Evolutionary conservation across 441 rosid species (phyloP).

Genomic region (Jatropha multifida): DNA sequence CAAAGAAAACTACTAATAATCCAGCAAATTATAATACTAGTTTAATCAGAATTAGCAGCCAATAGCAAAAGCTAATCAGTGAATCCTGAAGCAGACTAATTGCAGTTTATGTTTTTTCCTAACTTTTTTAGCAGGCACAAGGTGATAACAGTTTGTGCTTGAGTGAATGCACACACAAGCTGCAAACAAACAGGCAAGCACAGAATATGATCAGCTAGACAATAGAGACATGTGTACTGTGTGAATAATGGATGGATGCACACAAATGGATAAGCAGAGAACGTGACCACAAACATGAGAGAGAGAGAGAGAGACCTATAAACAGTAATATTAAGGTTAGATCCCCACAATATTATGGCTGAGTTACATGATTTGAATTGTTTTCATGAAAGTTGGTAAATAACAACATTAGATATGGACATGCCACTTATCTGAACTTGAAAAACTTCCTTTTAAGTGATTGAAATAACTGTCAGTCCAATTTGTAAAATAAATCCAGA

Average conservation of each 20-base stretch:
- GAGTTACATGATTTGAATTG: not conserved
- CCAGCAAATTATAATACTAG: not conserved
- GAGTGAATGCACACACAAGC: not conserved
- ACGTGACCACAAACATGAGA: too few species aligned
- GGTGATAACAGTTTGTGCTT: too few species aligned
- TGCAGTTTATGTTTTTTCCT: not conserved
- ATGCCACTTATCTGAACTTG: not conserved
- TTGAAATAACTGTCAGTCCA: not conserved
- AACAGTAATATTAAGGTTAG: too few species aligned
- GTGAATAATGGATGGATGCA: not conserved
- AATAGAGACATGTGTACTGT: not conserved
- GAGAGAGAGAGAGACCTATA: too few species aligned
- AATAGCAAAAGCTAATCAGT: not conserved
- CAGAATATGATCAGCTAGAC: not conserved
- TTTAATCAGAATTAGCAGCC: not conserved
- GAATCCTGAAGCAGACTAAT: not conserved
- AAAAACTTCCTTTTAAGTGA: not conserved
- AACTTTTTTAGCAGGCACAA: not conserved
- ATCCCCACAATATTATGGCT: not conserved
- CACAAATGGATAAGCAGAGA: not conserved
- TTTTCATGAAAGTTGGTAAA: not conserved
- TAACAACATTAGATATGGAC: not conserved
- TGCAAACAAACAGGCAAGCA: not conserved
- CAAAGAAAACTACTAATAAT: constrained; percentile 2
- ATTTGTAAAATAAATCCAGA: not conserved